Percentiles rank a stretch among this genome's conserved stretches.
Evolutionary conservation across 2,329 filamentous ascomycete species (phyloP).

Genomic region (Colletotrichum lini): DNA sequence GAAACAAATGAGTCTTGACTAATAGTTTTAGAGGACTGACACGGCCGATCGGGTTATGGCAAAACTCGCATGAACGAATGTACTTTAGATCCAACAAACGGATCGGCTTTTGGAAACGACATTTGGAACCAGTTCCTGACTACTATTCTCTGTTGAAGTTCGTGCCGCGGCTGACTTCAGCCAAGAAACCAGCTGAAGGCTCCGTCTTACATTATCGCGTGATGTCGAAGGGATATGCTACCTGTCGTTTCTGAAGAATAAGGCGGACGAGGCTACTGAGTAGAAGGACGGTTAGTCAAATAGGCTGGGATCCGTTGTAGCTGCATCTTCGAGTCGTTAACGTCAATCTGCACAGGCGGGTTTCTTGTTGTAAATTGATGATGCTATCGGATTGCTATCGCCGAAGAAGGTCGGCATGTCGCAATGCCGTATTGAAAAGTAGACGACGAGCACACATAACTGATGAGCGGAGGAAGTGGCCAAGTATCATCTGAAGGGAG

Average conservation of each 20-base stretch:
- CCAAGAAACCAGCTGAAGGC: background rate
- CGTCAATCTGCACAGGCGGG: background rate
- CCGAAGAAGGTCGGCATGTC: background rate
- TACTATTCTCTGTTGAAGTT: background rate
- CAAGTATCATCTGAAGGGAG: slow-evolving; percentile 22
- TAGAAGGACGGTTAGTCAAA: background rate
- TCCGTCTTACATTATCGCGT: background rate
- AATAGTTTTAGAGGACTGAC: slow-evolving; percentile 33
- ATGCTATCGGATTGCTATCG: background rate
- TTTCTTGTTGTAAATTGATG: background rate
- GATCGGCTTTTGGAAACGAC: slow-evolving; percentile 8
- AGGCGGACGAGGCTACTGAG: too few relatives aligned
- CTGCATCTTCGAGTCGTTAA: background rate
- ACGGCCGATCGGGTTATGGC: slow-evolving; percentile 26
- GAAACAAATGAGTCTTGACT: slow-evolving; percentile 29
- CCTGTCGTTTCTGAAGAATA: too few relatives aligned
- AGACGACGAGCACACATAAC: slow-evolving; percentile 8
- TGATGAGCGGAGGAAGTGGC: slow-evolving; percentile 13
- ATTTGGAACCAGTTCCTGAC: background rate
- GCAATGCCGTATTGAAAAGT: slow-evolving; percentile 18
- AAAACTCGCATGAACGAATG: slow-evolving; percentile 31
- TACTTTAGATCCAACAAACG: slow-evolving; percentile 29
- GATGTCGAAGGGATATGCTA: background rate
- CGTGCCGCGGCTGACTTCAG: background rate
- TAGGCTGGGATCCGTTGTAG: background rate